Conservation (phyloP, 495 filamentous ascomycete species). For the Monascus purpureus region DNA sequence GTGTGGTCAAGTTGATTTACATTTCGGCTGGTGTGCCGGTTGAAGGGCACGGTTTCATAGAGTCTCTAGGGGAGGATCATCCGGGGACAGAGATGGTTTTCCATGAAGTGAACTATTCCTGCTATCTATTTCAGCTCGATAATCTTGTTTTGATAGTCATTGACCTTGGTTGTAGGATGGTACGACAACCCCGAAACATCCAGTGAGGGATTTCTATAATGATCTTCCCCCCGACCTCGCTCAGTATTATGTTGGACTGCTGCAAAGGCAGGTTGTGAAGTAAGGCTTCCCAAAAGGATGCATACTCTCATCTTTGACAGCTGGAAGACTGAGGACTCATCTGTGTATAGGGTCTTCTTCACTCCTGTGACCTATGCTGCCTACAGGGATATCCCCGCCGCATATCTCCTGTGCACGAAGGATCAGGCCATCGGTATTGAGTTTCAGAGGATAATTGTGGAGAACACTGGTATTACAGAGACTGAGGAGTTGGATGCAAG, state of each 20-base stretch:
- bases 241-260: no score
- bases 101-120: conserved; percentile 15
- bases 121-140: no score
- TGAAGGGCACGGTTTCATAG: conserved; percentile 22
- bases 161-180: no score
- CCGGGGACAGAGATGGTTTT: conserved; percentile 21
- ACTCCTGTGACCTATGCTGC: conserved; percentile 17
- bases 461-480: no score
- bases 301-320: conserved; percentile 18
- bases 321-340: conserved; percentile 17
- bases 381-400: conserved; percentile 14
- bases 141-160: no score
- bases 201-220: no score
- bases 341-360: no score
- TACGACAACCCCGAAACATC: no score
- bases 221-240: no score
- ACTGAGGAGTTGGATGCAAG: no score
- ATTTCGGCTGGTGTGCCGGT: conserved; percentile 27
- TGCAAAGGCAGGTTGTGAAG: no score
- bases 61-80: conserved; percentile 21
- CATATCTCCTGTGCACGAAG: conserved; percentile 22
- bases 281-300: conserved; percentile 14
- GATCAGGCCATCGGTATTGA: conserved; percentile 29
- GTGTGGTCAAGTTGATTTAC: conserved; percentile 30
- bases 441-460: no score